Evolutionary conservation across 73 alveolate genomes (phyloP).

Genomic region (Paramecium caudatum): DNA sequence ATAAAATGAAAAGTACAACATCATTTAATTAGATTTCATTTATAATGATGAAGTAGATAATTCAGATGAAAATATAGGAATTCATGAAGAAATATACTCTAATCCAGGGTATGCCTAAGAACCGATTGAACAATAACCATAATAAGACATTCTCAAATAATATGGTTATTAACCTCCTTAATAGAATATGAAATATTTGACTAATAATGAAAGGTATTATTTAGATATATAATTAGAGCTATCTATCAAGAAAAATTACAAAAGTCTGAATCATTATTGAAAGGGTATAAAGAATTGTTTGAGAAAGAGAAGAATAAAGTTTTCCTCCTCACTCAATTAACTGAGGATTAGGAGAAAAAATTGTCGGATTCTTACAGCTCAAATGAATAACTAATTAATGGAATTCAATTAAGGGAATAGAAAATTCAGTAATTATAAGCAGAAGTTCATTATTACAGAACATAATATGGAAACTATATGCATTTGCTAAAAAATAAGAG

Average conservation of each 20-base stretch:
- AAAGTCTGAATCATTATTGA: slow-evolving; percentile 29
- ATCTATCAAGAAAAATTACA: slow-evolving; percentile 29
- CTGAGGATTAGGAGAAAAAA: neutral
- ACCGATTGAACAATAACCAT: neutral
- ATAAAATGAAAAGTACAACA: slow-evolving; percentile 48
- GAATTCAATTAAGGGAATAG: neutral
- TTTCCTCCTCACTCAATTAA: neutral
- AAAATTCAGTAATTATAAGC: slow-evolving; percentile 38
- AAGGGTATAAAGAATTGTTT: slow-evolving; percentile 61
- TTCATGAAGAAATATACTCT: neutral
- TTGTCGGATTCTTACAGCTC: neutral
- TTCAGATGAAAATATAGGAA: neutral
- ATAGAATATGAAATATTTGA: slow-evolving; percentile 21
- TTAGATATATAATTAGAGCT: neutral
- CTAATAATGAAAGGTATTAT: slow-evolving; percentile 56
- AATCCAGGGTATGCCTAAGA: neutral
- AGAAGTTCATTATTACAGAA: slow-evolving; percentile 19
- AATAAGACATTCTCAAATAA: too few relatives aligned
- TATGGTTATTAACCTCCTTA: too few relatives aligned
- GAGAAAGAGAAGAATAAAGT: slow-evolving; percentile 56
- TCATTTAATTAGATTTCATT: neutral
- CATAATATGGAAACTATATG: slow-evolving; percentile 64
- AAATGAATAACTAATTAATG: neutral
- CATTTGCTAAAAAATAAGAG: slow-evolving; percentile 48
- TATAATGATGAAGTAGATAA: slow-evolving; percentile 47